A percentile compares a stretch with the other conserved stretches of the same genome.
Evolutionary conservation across 345 rosid species (phyloP).

Genomic region (Cardamine occulta): DNA sequence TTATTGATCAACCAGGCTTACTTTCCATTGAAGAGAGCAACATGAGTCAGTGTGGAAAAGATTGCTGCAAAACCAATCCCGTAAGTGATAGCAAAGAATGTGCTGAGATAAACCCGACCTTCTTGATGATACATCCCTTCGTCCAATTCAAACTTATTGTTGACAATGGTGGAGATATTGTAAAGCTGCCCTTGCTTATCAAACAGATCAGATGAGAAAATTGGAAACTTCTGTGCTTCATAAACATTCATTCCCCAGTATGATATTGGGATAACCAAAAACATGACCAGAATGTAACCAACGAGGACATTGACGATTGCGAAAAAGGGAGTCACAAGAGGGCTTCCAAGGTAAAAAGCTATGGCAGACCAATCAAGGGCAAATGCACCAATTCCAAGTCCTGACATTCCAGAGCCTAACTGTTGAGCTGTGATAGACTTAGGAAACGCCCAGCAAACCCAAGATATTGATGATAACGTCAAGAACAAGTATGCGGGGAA

Average conservation of each 20-base stretch:
- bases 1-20: constrained; percentile 36
- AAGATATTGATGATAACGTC: constrained; percentile 53
- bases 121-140: constrained; percentile 45
- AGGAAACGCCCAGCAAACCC: constrained; percentile 65
- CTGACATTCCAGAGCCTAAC: constrained; percentile 60
- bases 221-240: constrained; percentile 52
- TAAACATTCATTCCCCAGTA: constrained; percentile 55
- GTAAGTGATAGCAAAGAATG: constrained; percentile 55
- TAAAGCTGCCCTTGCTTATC: constrained; percentile 49
- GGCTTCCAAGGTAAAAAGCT: constrained; percentile 62
- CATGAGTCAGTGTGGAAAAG: constrained; percentile 56
- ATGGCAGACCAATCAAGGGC: constrained; percentile 62
- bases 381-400: constrained; percentile 60
- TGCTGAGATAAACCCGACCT: constrained; percentile 56
- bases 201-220: constrained; percentile 59
- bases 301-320: constrained; percentile 52
- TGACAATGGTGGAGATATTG: constrained; percentile 54
- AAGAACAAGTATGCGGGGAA: constrained; percentile 64
- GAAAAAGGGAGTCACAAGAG: constrained; percentile 63
- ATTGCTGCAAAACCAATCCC: constrained; percentile 70
- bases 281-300: constrained; percentile 49
- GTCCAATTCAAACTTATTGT: constrained; percentile 58
- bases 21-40: constrained; percentile 68
- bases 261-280: constrained; percentile 47
- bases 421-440: constrained; percentile 63